A percentile compares a stretch with the other conserved stretches of the same genome.
These are phyloP conservation scores for Pseudonitzschia delicatissima DNA, from an alignment of 108 stramenopile species.

Conservation along the genomic window DNA sequence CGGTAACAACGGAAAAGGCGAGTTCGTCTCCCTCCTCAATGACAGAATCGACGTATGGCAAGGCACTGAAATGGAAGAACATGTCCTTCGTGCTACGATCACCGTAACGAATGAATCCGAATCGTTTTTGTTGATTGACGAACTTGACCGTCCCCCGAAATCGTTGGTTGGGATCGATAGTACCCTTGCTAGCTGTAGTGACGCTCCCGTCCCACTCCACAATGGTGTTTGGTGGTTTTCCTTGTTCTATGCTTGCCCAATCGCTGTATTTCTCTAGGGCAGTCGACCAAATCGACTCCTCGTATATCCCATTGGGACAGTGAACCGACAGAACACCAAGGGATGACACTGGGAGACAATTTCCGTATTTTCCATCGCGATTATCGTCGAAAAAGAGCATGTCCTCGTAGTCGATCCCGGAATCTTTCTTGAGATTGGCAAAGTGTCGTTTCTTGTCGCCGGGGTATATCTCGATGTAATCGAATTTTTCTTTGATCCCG, in stretches of 20 bases:
- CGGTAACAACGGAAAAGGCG: constrained; percentile 35
- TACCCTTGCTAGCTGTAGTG: neutral
- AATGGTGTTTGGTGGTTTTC: constrained; percentile 47
- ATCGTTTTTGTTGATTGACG: constrained; percentile 45
- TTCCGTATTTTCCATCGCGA: constrained; percentile 64
- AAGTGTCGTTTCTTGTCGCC: constrained; percentile 76
- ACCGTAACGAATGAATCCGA: constrained; percentile 60
- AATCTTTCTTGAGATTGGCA: constrained; percentile 40
- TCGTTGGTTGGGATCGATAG: constrained; percentile 23
- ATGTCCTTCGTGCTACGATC: constrained; percentile 36
- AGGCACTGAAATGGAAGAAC: constrained; percentile 62
- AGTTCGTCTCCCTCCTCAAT: constrained; percentile 57
- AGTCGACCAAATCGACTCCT: constrained; percentile 40
- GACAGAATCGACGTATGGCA: constrained; percentile 25
- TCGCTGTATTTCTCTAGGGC: constrained; percentile 51
- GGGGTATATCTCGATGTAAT: constrained; percentile 68
- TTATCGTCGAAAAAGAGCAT: constrained; percentile 92
- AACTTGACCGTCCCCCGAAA: constrained; percentile 49
- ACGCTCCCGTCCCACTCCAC: constrained; percentile 48
- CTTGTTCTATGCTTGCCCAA: constrained; percentile 26
- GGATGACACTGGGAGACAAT: constrained; percentile 58
- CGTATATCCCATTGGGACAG: constrained; percentile 56
- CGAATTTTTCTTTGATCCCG: constrained; percentile 45
- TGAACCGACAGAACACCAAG: constrained; percentile 68
- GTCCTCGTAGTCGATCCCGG: constrained; percentile 53